A percentile compares a stretch with the other conserved stretches of the same genome.
These are phyloP conservation scores for Collybia sp. DNA, from an alignment of 768 basidiomycete species.

Conservation along the genomic window DNA sequence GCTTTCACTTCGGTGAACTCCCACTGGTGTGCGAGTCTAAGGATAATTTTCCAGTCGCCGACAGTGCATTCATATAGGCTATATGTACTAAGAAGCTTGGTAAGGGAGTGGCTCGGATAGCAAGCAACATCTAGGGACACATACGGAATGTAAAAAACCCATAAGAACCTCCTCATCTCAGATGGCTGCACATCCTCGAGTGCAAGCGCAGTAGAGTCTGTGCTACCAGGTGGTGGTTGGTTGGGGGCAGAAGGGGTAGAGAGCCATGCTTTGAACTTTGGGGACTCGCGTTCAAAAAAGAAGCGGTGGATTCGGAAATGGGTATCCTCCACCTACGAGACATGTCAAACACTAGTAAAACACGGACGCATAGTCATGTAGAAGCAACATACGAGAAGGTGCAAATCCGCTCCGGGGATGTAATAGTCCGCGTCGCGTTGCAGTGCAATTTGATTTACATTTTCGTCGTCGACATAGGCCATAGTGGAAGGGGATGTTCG, in stretches of 20 bases:
- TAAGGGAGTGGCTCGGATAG: background rate
- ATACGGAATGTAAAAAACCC: slow-evolving; percentile 63
- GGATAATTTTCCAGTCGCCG: background rate
- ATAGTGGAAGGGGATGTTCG: no score
- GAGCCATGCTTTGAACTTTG: slow-evolving; percentile 36
- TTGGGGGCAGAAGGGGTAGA: slow-evolving; percentile 23
- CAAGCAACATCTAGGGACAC: slow-evolving; percentile 15
- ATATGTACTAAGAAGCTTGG: background rate
- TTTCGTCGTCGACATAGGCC: slow-evolving; percentile 3
- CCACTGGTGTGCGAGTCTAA: background rate
- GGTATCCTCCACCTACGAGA: slow-evolving; percentile 47
- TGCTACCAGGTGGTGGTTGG: slow-evolving; percentile 26
- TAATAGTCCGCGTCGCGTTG: slow-evolving; percentile 38
- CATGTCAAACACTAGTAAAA: background rate
- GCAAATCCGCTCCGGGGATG: slow-evolving; percentile 47
- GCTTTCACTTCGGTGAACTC: slow-evolving; percentile 33
- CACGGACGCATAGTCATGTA: background rate
- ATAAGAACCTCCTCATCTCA: slow-evolving; percentile 29
- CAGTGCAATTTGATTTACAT: slow-evolving; percentile 11
- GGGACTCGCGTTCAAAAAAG: slow-evolving; percentile 61
- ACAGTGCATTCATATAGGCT: background rate
- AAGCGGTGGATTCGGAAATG: slow-evolving; percentile 56
- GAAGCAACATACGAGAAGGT: slow-evolving; percentile 39
- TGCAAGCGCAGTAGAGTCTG: slow-evolving; percentile 36
- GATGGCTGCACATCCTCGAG: slow-evolving; percentile 22